Conservation (phyloP, 139 green algal species). For the Spirogloea muscicola region DNA sequence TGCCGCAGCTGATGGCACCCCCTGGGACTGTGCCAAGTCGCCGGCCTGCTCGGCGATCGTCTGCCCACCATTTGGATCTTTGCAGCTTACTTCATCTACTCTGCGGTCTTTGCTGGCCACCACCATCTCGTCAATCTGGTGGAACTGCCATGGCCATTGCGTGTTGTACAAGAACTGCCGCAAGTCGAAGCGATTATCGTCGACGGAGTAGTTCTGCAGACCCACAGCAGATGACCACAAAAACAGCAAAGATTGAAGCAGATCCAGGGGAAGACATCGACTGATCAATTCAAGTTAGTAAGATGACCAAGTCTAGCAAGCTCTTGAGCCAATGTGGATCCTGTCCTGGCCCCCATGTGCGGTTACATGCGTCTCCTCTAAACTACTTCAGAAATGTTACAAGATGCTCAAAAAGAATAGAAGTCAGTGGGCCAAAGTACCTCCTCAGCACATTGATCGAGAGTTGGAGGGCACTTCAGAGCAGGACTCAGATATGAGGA, state of each 20-base stretch:
- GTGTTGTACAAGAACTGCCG: constrained; percentile 92
- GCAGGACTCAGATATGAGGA: background rate
- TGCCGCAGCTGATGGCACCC: constrained; percentile 4
- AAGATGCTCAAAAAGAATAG: background rate
- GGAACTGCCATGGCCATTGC: constrained; percentile 78
- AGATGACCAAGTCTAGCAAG: background rate
- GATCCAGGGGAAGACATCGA: background rate
- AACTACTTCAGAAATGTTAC: background rate
- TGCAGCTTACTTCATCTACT: background rate
- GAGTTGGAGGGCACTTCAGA: background rate
- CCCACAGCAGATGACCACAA: background rate
- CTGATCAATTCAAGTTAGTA: no score
- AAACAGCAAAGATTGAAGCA: background rate
- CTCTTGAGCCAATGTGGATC: background rate
- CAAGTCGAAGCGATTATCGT: constrained; percentile 95
- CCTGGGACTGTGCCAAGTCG: background rate
- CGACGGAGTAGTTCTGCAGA: constrained; percentile 75
- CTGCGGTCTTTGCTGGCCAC: background rate
- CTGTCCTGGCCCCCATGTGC: background rate
- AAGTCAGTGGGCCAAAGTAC: background rate
- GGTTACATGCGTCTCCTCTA: background rate
- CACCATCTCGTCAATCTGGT: constrained; percentile 67
- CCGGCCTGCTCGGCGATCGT: background rate
- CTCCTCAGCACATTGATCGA: background rate
- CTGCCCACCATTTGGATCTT: background rate